These are phyloP conservation scores for Hygrophorus pudorinus DNA, from an alignment of 768 basidiomycete species.

Conservation along the genomic window DNA sequence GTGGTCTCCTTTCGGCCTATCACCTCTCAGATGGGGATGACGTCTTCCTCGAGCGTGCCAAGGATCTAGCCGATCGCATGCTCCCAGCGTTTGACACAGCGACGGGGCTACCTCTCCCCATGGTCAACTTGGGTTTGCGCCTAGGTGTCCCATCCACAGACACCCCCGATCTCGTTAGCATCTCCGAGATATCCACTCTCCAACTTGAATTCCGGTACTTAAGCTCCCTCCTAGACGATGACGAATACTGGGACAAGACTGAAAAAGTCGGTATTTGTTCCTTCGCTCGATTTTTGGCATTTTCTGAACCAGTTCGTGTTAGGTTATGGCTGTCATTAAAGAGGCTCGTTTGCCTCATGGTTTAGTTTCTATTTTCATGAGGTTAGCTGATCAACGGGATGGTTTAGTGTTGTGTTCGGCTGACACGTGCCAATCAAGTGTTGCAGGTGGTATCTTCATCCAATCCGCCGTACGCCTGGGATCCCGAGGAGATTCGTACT, in stretches of 20 bases:
- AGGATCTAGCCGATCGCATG: slow-evolving; percentile 80
- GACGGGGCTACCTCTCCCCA: slow-evolving; percentile 71
- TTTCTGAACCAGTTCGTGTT: background rate
- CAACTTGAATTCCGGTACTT: slow-evolving; percentile 90
- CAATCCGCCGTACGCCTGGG: slow-evolving; percentile 78
- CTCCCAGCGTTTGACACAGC: slow-evolving; percentile 75
- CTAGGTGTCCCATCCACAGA: slow-evolving; percentile 52
- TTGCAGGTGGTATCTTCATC: slow-evolving; percentile 33
- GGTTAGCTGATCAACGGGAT: slow-evolving; percentile 30
- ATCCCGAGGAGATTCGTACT: slow-evolving; percentile 88
- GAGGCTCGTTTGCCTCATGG: slow-evolving; percentile 54
- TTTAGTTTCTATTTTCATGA: slow-evolving; percentile 77
- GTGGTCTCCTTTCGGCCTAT: slow-evolving; percentile 82
- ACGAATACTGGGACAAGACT: slow-evolving; percentile 70
- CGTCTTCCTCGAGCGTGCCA: slow-evolving; percentile 66
- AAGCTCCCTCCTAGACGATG: slow-evolving; percentile 66
- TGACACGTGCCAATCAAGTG: slow-evolving; percentile 15
- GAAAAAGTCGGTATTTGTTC: slow-evolving; percentile 42
- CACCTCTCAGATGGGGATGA: slow-evolving; percentile 61
- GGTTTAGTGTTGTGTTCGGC: background rate
- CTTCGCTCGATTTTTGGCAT: background rate
- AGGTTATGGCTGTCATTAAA: slow-evolving; percentile 65
- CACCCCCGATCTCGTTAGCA: slow-evolving; percentile 55
- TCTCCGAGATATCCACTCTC: slow-evolving; percentile 81
- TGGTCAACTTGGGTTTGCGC: slow-evolving; percentile 59